A percentile compares a stretch with the other conserved stretches of the same genome.
Conservation (phyloP, 2,329 filamentous ascomycete genomes). For the Nemania diffusa region DNA sequence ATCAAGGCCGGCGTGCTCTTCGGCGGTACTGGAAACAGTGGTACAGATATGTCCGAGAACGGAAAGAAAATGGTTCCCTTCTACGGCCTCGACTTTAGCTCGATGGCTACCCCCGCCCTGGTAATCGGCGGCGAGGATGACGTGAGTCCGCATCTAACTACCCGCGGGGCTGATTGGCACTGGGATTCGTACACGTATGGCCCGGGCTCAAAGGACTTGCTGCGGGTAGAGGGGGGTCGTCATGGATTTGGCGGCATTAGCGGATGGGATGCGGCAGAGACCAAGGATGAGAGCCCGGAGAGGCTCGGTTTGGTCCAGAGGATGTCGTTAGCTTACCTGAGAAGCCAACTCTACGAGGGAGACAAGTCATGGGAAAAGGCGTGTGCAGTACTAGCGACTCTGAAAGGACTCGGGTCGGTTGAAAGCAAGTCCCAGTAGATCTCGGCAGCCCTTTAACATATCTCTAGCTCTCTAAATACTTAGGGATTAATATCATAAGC, state of each 20-base stretch:
- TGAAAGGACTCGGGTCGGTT: constrained; percentile 44
- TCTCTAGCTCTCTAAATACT: neutral
- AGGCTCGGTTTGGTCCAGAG: constrained; percentile 50
- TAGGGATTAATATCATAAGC: neutral
- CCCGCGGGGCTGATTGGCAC: constrained; percentile 53
- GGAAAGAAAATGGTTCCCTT: constrained; percentile 48
- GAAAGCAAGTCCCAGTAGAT: constrained; percentile 45
- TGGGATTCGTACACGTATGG: constrained; percentile 51
- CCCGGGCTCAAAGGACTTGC: constrained; percentile 50
- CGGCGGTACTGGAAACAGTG: constrained; percentile 48
- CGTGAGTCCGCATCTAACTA: constrained; percentile 47
- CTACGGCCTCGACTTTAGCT: constrained; percentile 49
- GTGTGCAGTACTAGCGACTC: constrained; percentile 42
- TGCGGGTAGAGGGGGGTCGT: constrained; percentile 47
- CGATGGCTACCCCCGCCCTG: constrained; percentile 52
- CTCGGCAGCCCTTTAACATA: neutral
- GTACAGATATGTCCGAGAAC: constrained; percentile 45
- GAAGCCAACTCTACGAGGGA: constrained; percentile 51
- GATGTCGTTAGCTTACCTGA: constrained; percentile 54
- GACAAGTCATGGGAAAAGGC: constrained; percentile 49
- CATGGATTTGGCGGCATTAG: constrained; percentile 54
- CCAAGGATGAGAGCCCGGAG: constrained; percentile 51
- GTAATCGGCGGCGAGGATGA: constrained; percentile 55
- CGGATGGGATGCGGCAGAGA: constrained; percentile 52
- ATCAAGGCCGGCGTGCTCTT: constrained; percentile 54